Percentiles rank a stretch among this genome's conserved stretches.
Evolutionary conservation across 345 rosid genomes (phyloP).

Genomic region (Aethionema arabicum): DNA sequence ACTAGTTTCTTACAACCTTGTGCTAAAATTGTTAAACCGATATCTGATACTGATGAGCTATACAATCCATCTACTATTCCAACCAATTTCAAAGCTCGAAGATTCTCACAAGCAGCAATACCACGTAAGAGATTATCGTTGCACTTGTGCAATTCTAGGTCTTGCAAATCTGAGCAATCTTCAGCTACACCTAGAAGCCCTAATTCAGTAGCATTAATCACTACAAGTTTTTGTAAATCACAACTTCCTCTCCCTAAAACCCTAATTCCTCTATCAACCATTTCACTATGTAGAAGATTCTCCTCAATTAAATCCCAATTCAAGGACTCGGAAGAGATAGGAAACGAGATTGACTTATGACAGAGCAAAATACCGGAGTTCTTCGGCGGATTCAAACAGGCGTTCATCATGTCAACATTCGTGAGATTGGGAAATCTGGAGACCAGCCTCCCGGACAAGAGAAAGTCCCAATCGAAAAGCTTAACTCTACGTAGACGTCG

Average conservation of each 20-base stretch:
- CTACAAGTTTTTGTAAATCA: constrained; percentile 65
- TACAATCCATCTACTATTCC: constrained; percentile 66
- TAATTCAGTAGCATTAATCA: constrained; percentile 64
- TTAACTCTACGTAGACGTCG: constrained; percentile 56
- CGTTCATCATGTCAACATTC: constrained; percentile 48
- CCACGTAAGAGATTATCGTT: constrained; percentile 72
- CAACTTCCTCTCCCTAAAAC: constrained; percentile 59
- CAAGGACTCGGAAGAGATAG: constrained; percentile 38
- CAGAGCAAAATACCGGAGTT: constrained; percentile 53
- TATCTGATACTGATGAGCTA: constrained; percentile 67
- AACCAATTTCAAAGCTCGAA: constrained; percentile 71
- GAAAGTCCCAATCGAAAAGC: constrained; percentile 65
- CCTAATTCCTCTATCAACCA: constrained; percentile 59
- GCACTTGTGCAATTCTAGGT: constrained; percentile 72
- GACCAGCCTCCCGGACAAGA: constrained; percentile 63
- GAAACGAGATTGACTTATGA: constrained; percentile 44
- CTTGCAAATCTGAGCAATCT: constrained; percentile 68
- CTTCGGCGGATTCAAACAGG: constrained; percentile 47
- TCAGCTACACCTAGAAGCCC: constrained; percentile 65
- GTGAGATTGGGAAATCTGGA: constrained; percentile 69
- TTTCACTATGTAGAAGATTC: constrained; percentile 49
- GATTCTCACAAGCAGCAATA: constrained; percentile 69
- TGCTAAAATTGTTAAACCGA: constrained; percentile 89
- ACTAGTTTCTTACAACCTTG: constrained; percentile 87
- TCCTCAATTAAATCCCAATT: constrained; percentile 47